Evolutionary conservation across 306 rosid species (phyloP), one percentile per base, ranked within the genome.

Genomic region (Cucurbita pepo): DNA sequence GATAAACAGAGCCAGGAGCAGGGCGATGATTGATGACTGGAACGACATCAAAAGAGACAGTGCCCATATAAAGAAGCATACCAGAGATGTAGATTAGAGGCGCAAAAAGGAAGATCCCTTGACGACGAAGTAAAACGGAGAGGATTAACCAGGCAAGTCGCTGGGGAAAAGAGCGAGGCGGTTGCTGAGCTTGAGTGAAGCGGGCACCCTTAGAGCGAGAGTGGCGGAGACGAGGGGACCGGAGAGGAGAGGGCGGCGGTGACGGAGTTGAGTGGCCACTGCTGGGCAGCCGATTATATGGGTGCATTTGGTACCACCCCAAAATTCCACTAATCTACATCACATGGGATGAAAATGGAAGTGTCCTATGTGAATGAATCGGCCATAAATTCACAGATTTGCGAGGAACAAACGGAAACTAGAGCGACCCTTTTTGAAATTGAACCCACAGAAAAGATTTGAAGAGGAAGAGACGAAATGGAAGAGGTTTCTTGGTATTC

Each of bases 201-300:
- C 88, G 84, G 4, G 88, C 95, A 22, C 80, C 25, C 59, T 85
- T 93, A 5, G 91, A 84, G 70, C 92, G 81, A 45, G 80, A 78
- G 76, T 83, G 95, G 25, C 96, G 89, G 67, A 82, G 79, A 64
- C 98, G 82, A 21, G 98, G 98, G 0, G 98, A 94, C 43, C 97
- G 88, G 22, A 83, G 85, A 16, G 98, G 97, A 7, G 98, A 94
- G 57, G 67, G 80, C 40, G 98, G 98, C 47, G 98, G 90, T 12
- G 98, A 90, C 43, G 98, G 98, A 64, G 96, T 85, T 62, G 85
- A 80, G 81, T 90, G 98, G 69, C 98, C 98, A 75, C 98, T 89
- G 76, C 84, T 86, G 62, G 98, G 98, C 76, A 94, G 87, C 88
- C 98, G 88, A 72, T 84, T 87, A 80, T 83, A 81, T 15, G 96